These are phyloP conservation scores for Apiotrichum domesticum DNA, from an alignment of 1,284 basidiomycete genomes.

Conservation along the genomic window DNA sequence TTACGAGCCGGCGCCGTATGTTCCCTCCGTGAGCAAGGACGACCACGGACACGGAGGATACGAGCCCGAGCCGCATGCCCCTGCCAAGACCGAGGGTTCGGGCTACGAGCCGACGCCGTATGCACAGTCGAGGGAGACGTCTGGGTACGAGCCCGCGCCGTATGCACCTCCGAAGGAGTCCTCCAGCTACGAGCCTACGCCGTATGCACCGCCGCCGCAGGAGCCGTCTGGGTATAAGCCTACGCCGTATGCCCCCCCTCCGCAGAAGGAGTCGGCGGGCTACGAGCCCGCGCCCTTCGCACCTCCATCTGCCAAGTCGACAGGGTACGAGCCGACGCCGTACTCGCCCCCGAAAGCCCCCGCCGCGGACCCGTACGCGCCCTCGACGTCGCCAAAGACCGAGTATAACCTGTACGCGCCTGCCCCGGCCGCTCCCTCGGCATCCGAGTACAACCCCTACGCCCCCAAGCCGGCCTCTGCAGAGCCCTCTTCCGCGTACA, in stretches of 20 bases:
- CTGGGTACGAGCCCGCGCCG: constrained; percentile 3
- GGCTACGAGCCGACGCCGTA: background rate
- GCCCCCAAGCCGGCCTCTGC: background rate
- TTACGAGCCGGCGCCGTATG: background rate
- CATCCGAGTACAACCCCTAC: background rate
- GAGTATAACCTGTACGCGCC: background rate
- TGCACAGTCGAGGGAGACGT: background rate
- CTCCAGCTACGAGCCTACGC: background rate
- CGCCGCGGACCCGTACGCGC: background rate
- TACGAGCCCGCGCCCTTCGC: background rate
- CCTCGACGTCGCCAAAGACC: background rate
- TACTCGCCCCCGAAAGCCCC: background rate
- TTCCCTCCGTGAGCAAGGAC: background rate
- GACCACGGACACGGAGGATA: background rate
- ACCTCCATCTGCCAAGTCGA: background rate
- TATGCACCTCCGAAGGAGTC: background rate
- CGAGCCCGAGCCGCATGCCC: constrained; percentile 3
- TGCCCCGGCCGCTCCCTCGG: background rate
- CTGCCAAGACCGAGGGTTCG: background rate
- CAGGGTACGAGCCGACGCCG: background rate
- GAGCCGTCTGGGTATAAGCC: background rate
- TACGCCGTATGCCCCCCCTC: no score
- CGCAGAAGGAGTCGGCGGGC: background rate
- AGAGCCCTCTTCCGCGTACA: constrained; percentile 1
- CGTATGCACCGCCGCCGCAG: background rate